Base-by-base conservation (phyloP, 345 rosid species). In the Corymbia maculata region DNA sequence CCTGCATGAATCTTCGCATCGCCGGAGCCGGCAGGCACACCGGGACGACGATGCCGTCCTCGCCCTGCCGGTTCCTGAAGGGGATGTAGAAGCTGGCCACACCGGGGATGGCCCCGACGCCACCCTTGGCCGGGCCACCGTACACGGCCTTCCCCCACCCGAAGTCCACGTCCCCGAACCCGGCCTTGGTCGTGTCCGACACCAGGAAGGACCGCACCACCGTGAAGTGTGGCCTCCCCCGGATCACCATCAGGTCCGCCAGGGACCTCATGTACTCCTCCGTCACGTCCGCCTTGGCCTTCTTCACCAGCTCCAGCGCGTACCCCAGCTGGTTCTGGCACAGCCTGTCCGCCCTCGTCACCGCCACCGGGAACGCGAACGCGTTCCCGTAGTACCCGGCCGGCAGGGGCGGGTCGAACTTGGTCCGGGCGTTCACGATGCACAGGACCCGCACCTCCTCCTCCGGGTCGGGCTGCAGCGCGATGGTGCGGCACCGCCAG, bases 101-200 rank as follows among this genome's bases (percentile, higher is more conserved):
- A 44, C 93, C 94, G 0, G 93, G 91, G 51, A 91, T 88, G 51
- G 92, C 87, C 26, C 93, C 93, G 3, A 91, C 91, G 36, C 93
- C 92, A 1, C 93, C 93, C 90, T 88, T 90, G 1, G 94, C 94
- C 0, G 91, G 87, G 64, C 97, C 95, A 4, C 92, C 93, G 42
- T 93, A 95, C 21, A 87, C 91, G 13, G 96, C 90, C 88, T 91
- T 91, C 6, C 96, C 96, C 95, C 94, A 95, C 8, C 97, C 95
- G 13, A 93, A 92, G 79, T 94, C 93, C 3, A 91, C 88, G 3
- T 89, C 79, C 24, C 86, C 89, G 5, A 94, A 90, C 52, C 93
- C 95, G 15, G 88, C 90, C 4, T 52, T 88, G 12, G 92, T 94
- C 86, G 92, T 53, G 30, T 94, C 95, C 8, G 95, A 92, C 50